These are phyloP conservation scores for Diaporthe sp. DNA, from an alignment of 2,329 filamentous ascomycete genomes.

Conservation along the genomic window DNA sequence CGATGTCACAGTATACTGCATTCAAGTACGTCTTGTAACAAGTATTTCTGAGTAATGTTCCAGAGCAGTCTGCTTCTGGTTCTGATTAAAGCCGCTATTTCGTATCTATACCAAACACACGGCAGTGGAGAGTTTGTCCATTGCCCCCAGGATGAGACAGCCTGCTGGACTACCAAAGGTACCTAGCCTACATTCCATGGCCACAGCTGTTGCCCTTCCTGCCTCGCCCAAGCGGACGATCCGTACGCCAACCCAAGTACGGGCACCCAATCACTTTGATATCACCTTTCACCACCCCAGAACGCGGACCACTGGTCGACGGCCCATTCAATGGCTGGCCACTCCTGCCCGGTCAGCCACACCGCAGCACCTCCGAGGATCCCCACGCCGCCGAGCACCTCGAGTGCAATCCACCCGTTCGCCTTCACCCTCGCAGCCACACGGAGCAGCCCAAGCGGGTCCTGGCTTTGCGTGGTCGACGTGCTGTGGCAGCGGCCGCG, in stretches of 20 bases:
- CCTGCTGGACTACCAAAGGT: not conserved
- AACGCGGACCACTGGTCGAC: conserved; percentile 49
- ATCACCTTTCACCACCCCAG: conserved; percentile 47
- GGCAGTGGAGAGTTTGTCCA: conserved; percentile 20
- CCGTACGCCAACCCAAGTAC: not conserved
- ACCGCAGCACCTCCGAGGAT: conserved; percentile 80
- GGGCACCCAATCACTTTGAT: not conserved
- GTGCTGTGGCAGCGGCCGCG: conserved; percentile 15
- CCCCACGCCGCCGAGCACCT: conserved; percentile 81
- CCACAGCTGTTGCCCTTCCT: not conserved
- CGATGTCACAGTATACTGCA: conserved; percentile 4
- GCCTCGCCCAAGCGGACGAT: not conserved
- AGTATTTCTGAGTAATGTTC: not conserved
- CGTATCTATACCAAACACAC: conserved; percentile 14
- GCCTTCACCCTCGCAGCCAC: conserved; percentile 76
- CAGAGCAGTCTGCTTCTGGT: conserved; percentile 12
- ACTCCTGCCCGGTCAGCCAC: conserved; percentile 62
- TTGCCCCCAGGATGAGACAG: conserved; percentile 9
- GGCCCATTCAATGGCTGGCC: conserved; percentile 48
- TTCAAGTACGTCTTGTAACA: not conserved
- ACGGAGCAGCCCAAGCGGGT: conserved; percentile 84
- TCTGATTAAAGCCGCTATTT: conserved; percentile 14
- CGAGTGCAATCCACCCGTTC: conserved; percentile 77
- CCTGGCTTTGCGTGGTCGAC: conserved; percentile 63
- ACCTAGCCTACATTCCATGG: not conserved